Base-by-base conservation (phyloP, 2,329 filamentous ascomycete species). In the Apiospora pterosperma region DNA sequence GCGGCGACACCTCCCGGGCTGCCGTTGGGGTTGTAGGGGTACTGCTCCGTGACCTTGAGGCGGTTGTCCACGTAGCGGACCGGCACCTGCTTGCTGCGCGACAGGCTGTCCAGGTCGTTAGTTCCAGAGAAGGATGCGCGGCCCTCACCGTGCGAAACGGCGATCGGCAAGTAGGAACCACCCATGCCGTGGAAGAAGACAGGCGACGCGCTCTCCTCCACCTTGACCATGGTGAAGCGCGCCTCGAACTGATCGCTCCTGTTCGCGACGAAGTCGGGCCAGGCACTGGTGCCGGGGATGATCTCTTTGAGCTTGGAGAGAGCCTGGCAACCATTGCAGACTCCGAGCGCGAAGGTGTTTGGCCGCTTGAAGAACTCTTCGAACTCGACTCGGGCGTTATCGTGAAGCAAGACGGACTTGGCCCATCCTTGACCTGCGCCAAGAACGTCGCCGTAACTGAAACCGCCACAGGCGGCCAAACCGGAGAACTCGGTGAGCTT, bases 301-400 rank as follows among this genome's bases (percentile, higher is more conserved):
- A 97, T 82, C 66, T 90, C 88, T 74, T 92, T 92, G 78, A 96
- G 82, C 61, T 93, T 88, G 6, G 91, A 91, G 44, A 98, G 82
- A 88, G 98, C 97, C 78, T 99, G 96, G 76, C 96, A 98, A 61
- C 96, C 96, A 76, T 99, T 99, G 85, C 96, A 98, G 38, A 98
- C 93, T 71, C 96, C 96, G 0, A 99, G 85, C 0, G 93, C 85
- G 78, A 99, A 98, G 0, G 96, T 98, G 75, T 97, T 93, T 5
- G 89, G 86, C 36, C 96, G 88, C 69, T 89, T 85, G 81, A 98
- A 98, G 85, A 97, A 98, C 60, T 82, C 79, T 72, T 90, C 82
- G 80, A 98, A 97, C 70, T 95, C 91, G 64, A 85, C 83, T 48
- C 93, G 88, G 2, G 86, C 85, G 48, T 90, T 90, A 64, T 90